phyloP scores from a whole-genome alignment of 2,329 filamentous ascomycete genomes.

The Venturia pyrina region DNA sequence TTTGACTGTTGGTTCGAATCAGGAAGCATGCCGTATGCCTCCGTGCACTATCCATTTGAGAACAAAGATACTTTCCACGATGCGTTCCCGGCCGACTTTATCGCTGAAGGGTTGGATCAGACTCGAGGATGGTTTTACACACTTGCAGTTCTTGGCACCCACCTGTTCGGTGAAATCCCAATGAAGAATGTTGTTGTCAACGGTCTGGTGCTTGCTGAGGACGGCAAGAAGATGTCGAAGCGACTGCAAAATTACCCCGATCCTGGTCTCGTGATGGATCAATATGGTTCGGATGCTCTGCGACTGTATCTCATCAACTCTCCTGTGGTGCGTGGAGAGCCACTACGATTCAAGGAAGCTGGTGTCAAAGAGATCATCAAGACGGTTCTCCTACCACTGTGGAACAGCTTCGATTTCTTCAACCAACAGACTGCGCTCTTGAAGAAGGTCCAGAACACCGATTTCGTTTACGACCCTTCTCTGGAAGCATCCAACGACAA shows the following conservation, averaged over 20 bases:
- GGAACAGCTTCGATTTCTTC: slow-evolving; percentile 98
- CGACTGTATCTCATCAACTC: slow-evolving; percentile 96
- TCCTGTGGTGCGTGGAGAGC: slow-evolving; percentile 84
- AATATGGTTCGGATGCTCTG: slow-evolving; percentile 85
- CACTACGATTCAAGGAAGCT: slow-evolving; percentile 79
- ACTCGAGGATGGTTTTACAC: slow-evolving; percentile 98
- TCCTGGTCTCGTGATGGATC: slow-evolving; percentile 69
- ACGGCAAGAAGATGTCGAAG: slow-evolving; percentile 99
- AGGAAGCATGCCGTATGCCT: slow-evolving; percentile 89
- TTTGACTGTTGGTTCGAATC: slow-evolving; percentile 98
- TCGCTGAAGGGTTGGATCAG: slow-evolving; percentile 86
- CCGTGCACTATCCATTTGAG: slow-evolving; percentile 85
- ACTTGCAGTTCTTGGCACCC: slow-evolving; percentile 74
- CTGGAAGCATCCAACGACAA: slow-evolving; percentile 71
- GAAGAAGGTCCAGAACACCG: slow-evolving; percentile 71
- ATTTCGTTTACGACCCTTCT: slow-evolving; percentile 69
- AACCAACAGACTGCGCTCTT: slow-evolving; percentile 75
- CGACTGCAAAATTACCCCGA: slow-evolving; percentile 94
- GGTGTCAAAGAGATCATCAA: slow-evolving; percentile 93
- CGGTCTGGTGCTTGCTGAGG: slow-evolving; percentile 84
- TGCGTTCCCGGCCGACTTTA: slow-evolving; percentile 85
- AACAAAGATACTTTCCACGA: slow-evolving; percentile 72
- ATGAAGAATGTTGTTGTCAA: slow-evolving; percentile 98
- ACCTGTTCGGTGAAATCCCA: slow-evolving; percentile 73
- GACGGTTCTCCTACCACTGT: slow-evolving; percentile 80